phyloP scores from a whole-genome alignment of 176 grass and related monocot species.

The Metroxylon sagu region DNA sequence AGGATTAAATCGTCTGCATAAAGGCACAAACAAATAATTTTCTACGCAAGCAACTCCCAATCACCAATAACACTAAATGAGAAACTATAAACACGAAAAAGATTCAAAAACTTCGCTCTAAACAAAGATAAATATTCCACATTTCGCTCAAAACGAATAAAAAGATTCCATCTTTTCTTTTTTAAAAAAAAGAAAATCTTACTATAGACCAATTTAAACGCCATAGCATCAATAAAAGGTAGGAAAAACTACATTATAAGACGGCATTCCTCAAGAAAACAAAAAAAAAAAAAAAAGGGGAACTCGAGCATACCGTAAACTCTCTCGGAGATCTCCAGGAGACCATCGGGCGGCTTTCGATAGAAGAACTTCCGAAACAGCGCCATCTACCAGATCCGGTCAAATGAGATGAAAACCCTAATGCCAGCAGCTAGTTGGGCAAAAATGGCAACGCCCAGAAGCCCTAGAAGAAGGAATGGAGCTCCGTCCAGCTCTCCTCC shows the following conservation, averaged over 20 bases:
- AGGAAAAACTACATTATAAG: not conserved
- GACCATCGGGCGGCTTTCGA: conserved; percentile 92
- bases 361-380: conserved; percentile 98
- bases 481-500: conserved; percentile 7
- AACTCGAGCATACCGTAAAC: conserved; percentile 63
- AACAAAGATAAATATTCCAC: too few species aligned
- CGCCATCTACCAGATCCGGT: conserved; percentile 58
- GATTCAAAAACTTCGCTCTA: too few species aligned
- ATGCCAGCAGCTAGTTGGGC: not conserved
- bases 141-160: too few species aligned
- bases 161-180: too few species aligned
- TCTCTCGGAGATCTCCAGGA: conserved; percentile 90
- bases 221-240: conserved; percentile 5
- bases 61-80: too few species aligned
- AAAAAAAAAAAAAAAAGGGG: not conserved
- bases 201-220: not conserved
- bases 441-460: not conserved
- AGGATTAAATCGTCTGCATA: too few species aligned
- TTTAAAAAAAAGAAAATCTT: too few species aligned
- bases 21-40: too few species aligned
- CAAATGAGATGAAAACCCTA: conserved; percentile 8
- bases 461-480: not conserved
- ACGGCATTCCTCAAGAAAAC: not conserved
- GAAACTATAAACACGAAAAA: too few species aligned
- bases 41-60: too few species aligned